Conservation (phyloP, 331 rosid species). For the Quercus lobata region DNA sequence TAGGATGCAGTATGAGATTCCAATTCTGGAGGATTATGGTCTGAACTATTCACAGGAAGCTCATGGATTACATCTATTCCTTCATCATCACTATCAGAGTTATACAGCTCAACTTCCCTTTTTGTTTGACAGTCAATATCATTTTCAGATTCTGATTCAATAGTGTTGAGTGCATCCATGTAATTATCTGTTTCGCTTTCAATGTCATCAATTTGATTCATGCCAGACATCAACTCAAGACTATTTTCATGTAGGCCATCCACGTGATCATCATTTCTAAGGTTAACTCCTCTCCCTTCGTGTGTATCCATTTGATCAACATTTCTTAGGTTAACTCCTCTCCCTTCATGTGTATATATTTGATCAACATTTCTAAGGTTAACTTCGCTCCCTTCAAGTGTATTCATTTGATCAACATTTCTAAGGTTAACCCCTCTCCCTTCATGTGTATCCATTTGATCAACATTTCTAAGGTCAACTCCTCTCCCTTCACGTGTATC, state of each 20-base stretch:
- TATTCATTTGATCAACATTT: no score
- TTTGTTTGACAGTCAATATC: conserved; percentile 73
- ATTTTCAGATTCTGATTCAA: conserved; percentile 85
- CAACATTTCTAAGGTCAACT: no score
- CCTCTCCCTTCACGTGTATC: no score
- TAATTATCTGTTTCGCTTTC: conserved; percentile 81
- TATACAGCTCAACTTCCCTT: conserved; percentile 43
- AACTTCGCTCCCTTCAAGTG: no score
- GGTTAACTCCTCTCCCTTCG: background rate
- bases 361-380: no score
- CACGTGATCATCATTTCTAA: conserved; percentile 33
- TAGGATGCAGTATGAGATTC: conserved; percentile 33
- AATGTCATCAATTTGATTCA: conserved; percentile 49
- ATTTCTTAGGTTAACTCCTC: no score
- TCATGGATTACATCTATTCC: conserved; percentile 30
- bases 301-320: no score
- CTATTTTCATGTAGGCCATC: conserved; percentile 36
- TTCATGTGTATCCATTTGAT: no score
- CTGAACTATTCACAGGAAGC: conserved; percentile 24
- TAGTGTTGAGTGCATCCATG: conserved; percentile 91
- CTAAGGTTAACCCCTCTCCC: no score
- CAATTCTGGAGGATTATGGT: conserved; percentile 29
- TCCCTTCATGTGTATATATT: no score
- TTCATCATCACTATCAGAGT: conserved; percentile 23
- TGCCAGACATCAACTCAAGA: conserved; percentile 26